Base-by-base conservation (phyloP, 208 protist species). In the Trypanosoma melophagium region DNA sequence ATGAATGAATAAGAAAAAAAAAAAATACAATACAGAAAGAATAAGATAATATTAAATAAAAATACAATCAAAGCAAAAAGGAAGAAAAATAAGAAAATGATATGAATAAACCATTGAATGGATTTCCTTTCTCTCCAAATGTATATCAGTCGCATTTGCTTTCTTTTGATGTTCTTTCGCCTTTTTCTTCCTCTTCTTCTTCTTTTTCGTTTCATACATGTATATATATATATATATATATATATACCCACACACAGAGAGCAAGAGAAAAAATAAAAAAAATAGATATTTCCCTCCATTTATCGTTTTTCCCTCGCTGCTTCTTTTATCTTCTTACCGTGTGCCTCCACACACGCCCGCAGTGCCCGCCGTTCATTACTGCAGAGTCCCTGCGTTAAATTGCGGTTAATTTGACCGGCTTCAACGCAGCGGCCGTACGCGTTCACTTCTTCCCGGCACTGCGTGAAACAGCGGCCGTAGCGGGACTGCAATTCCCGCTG, bases 401-500 rank as follows among this genome's bases (percentile, higher is more conserved):
- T 72, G 2, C 83, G 77, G 54, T 95, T 95, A 44, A 95, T 81
- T 66, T 93, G 86, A 10, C 80, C 77, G 5, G 73, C 79, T 68
- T 95, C 90, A 13, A 95, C 59, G 66, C 90, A 95, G 58, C 62
- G 40, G 3, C 86, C 90, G 53, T 95, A 95, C 7, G 58, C 69
- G 25, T 45, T 40, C 22, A 77, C 80, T 56, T 92, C 80, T 19
- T 77, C 52, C 7, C 66, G 75, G 64, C 90, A 95, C 35, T 86
- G 66, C 4, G 51, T 21, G 61, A 88, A 93, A 22, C 79, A 77
- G 28, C 66, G 66, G 44, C 85, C 83, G 59, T 87, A 89, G 49
- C 85, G 78, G 13, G 83, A 87, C 16, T 69, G 70, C 21, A 92
- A 45, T 52, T 81, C 76, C 16, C 77, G 77, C 57, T 83, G 70